Percentiles rank a stretch among this genome's conserved stretches.
These are phyloP conservation scores for Aspergillus aculeatinus DNA, from an alignment of 2,329 filamentous ascomycete genomes.

Conservation along the genomic window DNA sequence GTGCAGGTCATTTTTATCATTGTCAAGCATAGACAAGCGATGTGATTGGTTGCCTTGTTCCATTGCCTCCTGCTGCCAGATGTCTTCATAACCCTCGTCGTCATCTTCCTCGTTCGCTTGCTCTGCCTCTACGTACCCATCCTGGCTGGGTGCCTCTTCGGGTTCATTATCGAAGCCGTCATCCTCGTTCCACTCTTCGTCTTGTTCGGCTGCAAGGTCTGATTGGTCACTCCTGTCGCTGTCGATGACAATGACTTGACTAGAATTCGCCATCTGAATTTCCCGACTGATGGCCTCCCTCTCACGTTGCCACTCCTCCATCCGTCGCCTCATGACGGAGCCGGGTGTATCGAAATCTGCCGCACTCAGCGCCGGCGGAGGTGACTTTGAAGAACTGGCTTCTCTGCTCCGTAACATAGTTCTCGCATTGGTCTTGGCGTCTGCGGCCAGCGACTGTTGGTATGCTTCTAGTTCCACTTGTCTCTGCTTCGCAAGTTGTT, in stretches of 20 bases:
- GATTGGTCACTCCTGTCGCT: constrained; percentile 35
- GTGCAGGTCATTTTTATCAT: constrained; percentile 22
- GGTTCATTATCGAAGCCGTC: constrained; percentile 6
- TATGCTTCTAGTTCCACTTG: constrained; percentile 14
- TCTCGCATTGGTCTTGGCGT: constrained; percentile 2
- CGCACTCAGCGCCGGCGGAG: constrained; percentile 7
- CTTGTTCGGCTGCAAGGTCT: constrained; percentile 5
- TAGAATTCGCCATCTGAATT: constrained; percentile 44
- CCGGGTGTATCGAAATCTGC: constrained; percentile 12
- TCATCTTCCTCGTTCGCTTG: constrained; percentile 22
- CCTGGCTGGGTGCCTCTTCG: constrained; percentile 10
- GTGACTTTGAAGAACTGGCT: constrained; percentile 11
- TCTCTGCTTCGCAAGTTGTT: constrained; percentile 42
- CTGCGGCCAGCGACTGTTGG: constrained; percentile 1
- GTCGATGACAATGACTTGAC: constrained; percentile 46
- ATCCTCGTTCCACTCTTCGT: background rate
- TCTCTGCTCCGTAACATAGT: constrained; percentile 1
- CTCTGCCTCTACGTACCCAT: constrained; percentile 18
- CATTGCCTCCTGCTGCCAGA: constrained; percentile 49
- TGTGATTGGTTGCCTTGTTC: constrained; percentile 36
- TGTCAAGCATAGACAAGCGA: constrained; percentile 21
- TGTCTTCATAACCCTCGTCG: constrained; percentile 45
- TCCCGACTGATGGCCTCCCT: constrained; percentile 46
- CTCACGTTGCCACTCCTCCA: constrained; percentile 47
- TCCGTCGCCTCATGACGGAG: constrained; percentile 30